phyloP scores from a whole-genome alignment of 2,329 filamentous ascomycete genomes.

The Pyrenophora seminiperda region DNA sequence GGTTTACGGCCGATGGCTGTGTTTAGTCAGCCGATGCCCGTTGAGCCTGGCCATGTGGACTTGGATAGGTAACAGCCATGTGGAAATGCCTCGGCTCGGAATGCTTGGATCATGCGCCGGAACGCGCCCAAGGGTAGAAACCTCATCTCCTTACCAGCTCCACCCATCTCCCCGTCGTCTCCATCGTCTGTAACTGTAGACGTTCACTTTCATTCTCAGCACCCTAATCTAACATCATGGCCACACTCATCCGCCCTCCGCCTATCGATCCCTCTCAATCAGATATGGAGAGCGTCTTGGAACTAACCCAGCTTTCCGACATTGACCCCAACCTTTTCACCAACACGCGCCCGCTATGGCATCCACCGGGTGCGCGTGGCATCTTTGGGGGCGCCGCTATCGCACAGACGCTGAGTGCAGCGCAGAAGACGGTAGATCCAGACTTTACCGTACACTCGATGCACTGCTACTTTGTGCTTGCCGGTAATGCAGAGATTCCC shows the following conservation, averaged over 20 bases:
- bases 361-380: conserved; percentile 86
- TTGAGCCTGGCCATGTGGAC: conserved; percentile 7
- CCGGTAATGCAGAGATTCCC: conserved; percentile 81
- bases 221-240: conserved; percentile 29
- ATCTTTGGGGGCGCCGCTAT: conserved; percentile 95
- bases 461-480: conserved; percentile 98
- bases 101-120: conserved; percentile 10
- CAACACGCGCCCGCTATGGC: conserved; percentile 90
- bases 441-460: conserved; percentile 90
- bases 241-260: conserved; percentile 76
- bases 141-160: no score
- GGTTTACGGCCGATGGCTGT: not conserved
- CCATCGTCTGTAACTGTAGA: not conserved
- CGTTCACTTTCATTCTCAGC: not conserved
- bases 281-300: conserved; percentile 85
- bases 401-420: conserved; percentile 85
- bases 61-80: not conserved
- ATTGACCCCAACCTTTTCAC: conserved; percentile 90
- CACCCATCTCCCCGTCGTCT: not conserved
- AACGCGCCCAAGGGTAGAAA: conserved; percentile 11
- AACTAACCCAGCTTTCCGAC: conserved; percentile 78
- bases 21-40: conserved; percentile 19
- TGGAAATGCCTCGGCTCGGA: conserved; percentile 35
- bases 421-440: conserved; percentile 80
- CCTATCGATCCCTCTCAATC: conserved; percentile 73